Percentiles rank a stretch among this genome's conserved stretches.
phyloP scores from a whole-genome alignment of 257 asterid genomes.

The Eustoma russellianum region DNA sequence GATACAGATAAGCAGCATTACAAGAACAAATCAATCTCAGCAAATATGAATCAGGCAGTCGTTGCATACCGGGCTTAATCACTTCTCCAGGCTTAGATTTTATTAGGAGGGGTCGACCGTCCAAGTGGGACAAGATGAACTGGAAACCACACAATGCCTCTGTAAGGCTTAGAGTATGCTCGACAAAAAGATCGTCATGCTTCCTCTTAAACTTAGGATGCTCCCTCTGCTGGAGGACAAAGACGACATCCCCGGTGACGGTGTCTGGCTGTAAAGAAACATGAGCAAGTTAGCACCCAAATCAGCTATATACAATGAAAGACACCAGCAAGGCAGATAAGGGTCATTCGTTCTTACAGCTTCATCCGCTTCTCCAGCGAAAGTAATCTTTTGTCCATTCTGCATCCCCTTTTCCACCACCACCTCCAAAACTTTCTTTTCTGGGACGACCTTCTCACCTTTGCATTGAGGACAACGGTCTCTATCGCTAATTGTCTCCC shows the following conservation, averaged over 20 bases:
- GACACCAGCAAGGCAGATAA: too few species aligned
- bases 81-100: slow-evolving; percentile 62
- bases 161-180: slow-evolving; percentile 44
- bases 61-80: slow-evolving; percentile 49
- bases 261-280: slow-evolving; percentile 48
- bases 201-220: slow-evolving; percentile 64
- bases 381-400: slow-evolving; percentile 55
- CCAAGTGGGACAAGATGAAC: slow-evolving; percentile 49
- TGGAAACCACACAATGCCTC: slow-evolving; percentile 71
- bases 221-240: slow-evolving; percentile 58
- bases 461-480: slow-evolving; percentile 64
- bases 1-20: not conserved
- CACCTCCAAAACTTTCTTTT: slow-evolving; percentile 65
- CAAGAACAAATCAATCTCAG: too few species aligned
- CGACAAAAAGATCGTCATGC: slow-evolving; percentile 57
- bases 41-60: too few species aligned
- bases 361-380: slow-evolving; percentile 78
- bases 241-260: slow-evolving; percentile 53
- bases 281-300: not conserved
- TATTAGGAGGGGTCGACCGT: slow-evolving; percentile 52
- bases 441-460: slow-evolving; percentile 56
- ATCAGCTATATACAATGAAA: not conserved
- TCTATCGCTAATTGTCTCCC: slow-evolving; percentile 49
- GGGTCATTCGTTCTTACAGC: slow-evolving; percentile 29
- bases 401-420: slow-evolving; percentile 71